These are phyloP conservation scores for Porphyrellus cyaneotinctus DNA, from an alignment of 768 basidiomycete species.

Conservation along the genomic window DNA sequence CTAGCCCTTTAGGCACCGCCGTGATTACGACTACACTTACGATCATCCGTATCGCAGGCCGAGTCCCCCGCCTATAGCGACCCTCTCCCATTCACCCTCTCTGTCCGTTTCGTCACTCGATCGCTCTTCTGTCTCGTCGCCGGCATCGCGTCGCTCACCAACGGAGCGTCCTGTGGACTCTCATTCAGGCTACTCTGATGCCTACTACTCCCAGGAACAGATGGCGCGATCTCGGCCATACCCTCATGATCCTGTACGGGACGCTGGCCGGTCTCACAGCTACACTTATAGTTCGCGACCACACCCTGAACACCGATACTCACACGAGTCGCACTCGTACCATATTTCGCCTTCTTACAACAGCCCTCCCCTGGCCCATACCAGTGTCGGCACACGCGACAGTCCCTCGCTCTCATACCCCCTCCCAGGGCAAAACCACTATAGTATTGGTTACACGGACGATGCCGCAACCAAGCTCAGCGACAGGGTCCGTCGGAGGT, in stretches of 20 bases:
- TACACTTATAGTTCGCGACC: slow-evolving; percentile 27
- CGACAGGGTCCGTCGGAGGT: slow-evolving; percentile 69
- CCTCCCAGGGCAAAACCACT: slow-evolving; percentile 37
- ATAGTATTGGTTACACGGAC: slow-evolving; percentile 55
- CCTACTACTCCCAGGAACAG: slow-evolving; percentile 38
- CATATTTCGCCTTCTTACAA: slow-evolving; percentile 24
- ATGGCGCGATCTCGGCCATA: slow-evolving; percentile 30
- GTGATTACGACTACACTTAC: slow-evolving; percentile 40
- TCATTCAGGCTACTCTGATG: slow-evolving; percentile 33
- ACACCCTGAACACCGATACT: slow-evolving; percentile 30
- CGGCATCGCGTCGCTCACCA: slow-evolving; percentile 45
- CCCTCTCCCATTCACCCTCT: slow-evolving; percentile 56
- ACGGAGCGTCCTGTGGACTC: slow-evolving; percentile 31
- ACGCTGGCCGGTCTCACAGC: slow-evolving; percentile 33
- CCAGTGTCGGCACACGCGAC: slow-evolving; percentile 21
- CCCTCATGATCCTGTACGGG: slow-evolving; percentile 32
- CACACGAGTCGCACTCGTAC: slow-evolving; percentile 33
- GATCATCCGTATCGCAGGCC: slow-evolving; percentile 38
- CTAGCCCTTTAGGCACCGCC: slow-evolving; percentile 29
- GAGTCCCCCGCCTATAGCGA: slow-evolving; percentile 48
- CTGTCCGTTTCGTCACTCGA: slow-evolving; percentile 57
- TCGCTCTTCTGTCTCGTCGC: slow-evolving; percentile 57
- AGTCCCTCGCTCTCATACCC: slow-evolving; percentile 31
- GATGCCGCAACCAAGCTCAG: slow-evolving; percentile 79
- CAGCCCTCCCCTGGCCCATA: slow-evolving; percentile 27